Evolutionary conservation across 768 basidiomycete genomes (phyloP), one percentile per base, ranked within the genome.

Genomic region (Lentinula sp.): DNA sequence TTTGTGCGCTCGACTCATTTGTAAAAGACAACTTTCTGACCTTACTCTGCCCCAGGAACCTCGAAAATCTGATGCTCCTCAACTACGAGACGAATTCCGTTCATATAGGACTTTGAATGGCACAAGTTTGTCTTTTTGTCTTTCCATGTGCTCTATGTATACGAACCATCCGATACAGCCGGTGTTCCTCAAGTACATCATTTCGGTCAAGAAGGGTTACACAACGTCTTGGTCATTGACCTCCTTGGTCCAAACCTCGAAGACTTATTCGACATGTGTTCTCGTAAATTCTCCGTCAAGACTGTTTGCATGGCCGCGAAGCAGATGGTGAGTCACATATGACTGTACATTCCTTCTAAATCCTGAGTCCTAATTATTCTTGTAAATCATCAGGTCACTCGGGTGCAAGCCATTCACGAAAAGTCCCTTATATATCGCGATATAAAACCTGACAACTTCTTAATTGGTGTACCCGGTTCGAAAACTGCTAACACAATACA

Each of bases 381-480:
- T 34, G 48, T 58, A 59, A 60, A 61, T 57, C 46, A 57, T 64
- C 72, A 98, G 96, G 85, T 99, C 63, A 89, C 95, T 51, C 93
- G 96, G 62, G 94, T 98, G 3, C 96, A 99, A 75, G 88, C 93
- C 10, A 91, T 99, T 64, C 96, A 99, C 74, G 96, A 98, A 72
- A 98, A 98, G 79, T 97, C 93, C 63, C 82, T 98, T 70, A 98
- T 98, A 69, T 98, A 96, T 75, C 89, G 96, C 65, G 97, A 98
- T 72, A 98, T 99, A 80, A 98, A 98, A 70, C 96, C 96, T 39
- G 96, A 99, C 76, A 98, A 98, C 76, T 99, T 99, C 76, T 80
- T 99, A 65, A 93, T 99, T 72, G 97, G 96, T 62, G 92, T 95
- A 11, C 89, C 95, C 21, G 85, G 85, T 18, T 95, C 90, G 37